Evolutionary conservation across 345 rosid genomes (phyloP), one percentile per base, ranked within the genome.

Genomic region (Citrus maxima): DNA sequence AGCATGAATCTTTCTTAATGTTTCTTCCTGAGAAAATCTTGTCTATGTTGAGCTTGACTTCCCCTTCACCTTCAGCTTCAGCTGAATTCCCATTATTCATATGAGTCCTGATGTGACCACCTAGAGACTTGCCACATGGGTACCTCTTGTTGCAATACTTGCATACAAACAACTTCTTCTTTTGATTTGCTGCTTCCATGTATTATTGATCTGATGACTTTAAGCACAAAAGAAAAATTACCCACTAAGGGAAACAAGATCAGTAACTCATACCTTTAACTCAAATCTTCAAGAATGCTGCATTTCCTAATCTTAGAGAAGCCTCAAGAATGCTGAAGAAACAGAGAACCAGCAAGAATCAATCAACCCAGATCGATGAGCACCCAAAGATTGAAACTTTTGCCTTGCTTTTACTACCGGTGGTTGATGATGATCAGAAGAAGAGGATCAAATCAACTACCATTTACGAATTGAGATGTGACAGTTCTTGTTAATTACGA

Each of bases 21-120:
- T 37, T 78, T 67, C 82, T 72, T 25, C 80, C 82, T 54, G 24
- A 74, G 66, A 81, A 32, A 79, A 38, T 70, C 73, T 75, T 78
- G 86, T 69, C 84, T n/a, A 62, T 7, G 55, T 78, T 83, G 80
- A 83, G 77, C 70, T 85, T 83, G 68, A 82, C 58, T 21, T 81
- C 90, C 7, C 78, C 46, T 58, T 80, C 88, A 2, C 79, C 90
- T 72, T 80, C 86, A 37, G 84, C 80, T 79, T 80, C 82, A 80
- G 67, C 62, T 72, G 88, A 87, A 63, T 80, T 84, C 62, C 82
- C 79, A 65, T 68, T 72, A 65, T 84, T 89, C 84, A 82, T 86
- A 79, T 94, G 98, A 86, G 93, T 91, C 87, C 97, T 89, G 74
- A 94, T 88, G 81, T 94, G 98, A 70, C 98, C 96, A 55, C 98